Evolutionary conservation across 2,329 filamentous ascomycete species (phyloP).

Genomic region (Aureobasidium sp.): DNA sequence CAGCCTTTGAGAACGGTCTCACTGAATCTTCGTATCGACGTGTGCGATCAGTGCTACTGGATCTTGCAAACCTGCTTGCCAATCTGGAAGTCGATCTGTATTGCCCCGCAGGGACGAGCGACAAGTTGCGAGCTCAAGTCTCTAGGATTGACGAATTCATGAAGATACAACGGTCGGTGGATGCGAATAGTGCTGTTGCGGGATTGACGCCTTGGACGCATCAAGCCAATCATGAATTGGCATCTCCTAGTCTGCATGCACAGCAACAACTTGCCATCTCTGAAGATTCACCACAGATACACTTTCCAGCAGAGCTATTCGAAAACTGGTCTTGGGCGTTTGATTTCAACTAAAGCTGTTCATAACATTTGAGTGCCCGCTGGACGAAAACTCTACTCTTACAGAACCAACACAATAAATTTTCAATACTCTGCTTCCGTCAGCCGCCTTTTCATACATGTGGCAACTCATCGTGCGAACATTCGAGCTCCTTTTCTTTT

Average conservation of each 20-base stretch:
- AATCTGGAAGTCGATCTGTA: constrained; percentile 36
- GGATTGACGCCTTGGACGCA: neutral
- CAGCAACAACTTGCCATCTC: neutral
- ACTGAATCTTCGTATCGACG: constrained; percentile 35
- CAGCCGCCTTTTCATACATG: neutral
- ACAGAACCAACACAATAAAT: neutral
- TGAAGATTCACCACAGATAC: constrained; percentile 26
- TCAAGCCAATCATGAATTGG: neutral
- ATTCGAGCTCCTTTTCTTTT: neutral
- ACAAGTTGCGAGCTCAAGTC: constrained; percentile 34
- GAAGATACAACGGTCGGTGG: constrained; percentile 15
- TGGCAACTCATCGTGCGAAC: neutral
- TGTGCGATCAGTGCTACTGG: constrained; percentile 35
- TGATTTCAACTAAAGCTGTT: constrained; percentile 12
- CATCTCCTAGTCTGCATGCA: neutral
- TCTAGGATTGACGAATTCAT: constrained; percentile 39
- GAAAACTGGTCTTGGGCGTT: constrained; percentile 36
- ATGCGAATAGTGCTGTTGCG: neutral
- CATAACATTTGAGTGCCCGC: neutral
- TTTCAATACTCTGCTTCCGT: neutral
- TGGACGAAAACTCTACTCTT: neutral
- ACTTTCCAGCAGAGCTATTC: constrained; percentile 34
- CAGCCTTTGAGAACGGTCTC: constrained; percentile 38
- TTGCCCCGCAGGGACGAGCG: constrained; percentile 32
- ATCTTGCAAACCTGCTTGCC: constrained; percentile 39